These are phyloP conservation scores for Leptographium wingfieldii DNA, from an alignment of 2,329 filamentous ascomycete genomes.

Conservation along the genomic window DNA sequence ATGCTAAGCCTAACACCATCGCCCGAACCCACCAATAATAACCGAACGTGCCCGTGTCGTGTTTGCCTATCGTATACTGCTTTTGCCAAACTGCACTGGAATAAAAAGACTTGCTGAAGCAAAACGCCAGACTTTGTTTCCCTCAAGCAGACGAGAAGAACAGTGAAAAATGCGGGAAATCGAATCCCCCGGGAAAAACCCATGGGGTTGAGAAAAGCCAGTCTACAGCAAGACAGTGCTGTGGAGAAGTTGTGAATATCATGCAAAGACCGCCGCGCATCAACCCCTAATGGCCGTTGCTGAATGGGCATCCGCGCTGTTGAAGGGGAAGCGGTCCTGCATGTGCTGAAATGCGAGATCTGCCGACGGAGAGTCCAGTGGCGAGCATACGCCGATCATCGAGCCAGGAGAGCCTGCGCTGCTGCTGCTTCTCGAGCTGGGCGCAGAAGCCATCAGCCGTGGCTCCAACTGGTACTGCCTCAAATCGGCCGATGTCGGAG, in stretches of 20 bases:
- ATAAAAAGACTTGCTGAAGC: neutral
- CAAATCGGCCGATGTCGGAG: neutral
- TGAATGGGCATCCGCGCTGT: slow-evolving; percentile 33
- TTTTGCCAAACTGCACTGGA: neutral
- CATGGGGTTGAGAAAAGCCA: neutral
- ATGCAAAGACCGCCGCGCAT: neutral
- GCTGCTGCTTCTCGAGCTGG: slow-evolving; percentile 2
- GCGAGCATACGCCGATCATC: slow-evolving; percentile 28
- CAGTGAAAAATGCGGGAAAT: neutral
- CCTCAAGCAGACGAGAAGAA: neutral
- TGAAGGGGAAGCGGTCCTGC: slow-evolving; percentile 36
- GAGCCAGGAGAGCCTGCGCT: slow-evolving; percentile 28
- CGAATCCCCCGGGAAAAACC: neutral
- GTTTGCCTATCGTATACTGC: neutral
- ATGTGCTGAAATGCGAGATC: slow-evolving; percentile 29
- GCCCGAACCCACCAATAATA: neutral
- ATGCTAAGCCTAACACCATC: neutral
- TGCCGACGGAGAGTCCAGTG: slow-evolving; percentile 33
- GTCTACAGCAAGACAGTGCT: neutral
- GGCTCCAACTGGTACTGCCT: slow-evolving; percentile 4
- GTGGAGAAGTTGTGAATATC: neutral
- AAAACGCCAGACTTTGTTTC: neutral
- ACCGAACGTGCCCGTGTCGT: neutral
- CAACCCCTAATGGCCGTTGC: slow-evolving; percentile 33
- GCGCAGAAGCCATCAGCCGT: slow-evolving; percentile 17